Conservation (phyloP, 768 basidiomycete species). For the Rhodotorula graminis region DNA sequence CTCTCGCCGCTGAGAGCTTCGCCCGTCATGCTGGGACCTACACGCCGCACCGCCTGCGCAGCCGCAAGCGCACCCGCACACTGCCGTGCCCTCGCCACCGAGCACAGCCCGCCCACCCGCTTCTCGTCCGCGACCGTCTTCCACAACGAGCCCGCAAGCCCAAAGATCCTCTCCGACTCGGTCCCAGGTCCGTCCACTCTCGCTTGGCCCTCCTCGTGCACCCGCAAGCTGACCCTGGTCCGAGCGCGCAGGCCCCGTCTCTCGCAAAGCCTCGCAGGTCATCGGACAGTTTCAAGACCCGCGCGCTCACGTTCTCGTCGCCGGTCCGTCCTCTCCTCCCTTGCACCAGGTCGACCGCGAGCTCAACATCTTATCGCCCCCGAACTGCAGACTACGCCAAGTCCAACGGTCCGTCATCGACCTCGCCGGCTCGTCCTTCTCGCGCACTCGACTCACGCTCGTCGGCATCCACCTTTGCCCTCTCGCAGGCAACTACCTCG, state of each 20-base stretch:
- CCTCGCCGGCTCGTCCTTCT: no score
- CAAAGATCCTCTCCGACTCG: not conserved
- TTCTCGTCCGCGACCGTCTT: conserved; percentile 14
- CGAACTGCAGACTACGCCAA: conserved; percentile 6
- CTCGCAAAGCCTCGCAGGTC: not conserved
- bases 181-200: not conserved
- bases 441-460: not conserved
- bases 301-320: conserved; percentile 44
- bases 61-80: not conserved
- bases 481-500: conserved; percentile 47
- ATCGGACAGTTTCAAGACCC: conserved; percentile 44
- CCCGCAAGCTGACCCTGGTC: no score
- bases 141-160: conserved; percentile 6
- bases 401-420: not conserved
- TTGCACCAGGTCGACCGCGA: not conserved
- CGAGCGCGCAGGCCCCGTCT: not conserved
- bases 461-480: not conserved
- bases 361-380: not conserved
- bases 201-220: no score
- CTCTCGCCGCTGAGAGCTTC: not conserved
- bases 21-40: not conserved
- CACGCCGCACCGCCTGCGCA: not conserved
- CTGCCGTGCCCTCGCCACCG: not conserved
- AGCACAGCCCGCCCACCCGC: conserved; percentile 6
- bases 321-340: conserved; percentile 2